Evolutionary conservation across 345 rosid genomes (phyloP).

Genomic region (Aethionema arabicum): DNA sequence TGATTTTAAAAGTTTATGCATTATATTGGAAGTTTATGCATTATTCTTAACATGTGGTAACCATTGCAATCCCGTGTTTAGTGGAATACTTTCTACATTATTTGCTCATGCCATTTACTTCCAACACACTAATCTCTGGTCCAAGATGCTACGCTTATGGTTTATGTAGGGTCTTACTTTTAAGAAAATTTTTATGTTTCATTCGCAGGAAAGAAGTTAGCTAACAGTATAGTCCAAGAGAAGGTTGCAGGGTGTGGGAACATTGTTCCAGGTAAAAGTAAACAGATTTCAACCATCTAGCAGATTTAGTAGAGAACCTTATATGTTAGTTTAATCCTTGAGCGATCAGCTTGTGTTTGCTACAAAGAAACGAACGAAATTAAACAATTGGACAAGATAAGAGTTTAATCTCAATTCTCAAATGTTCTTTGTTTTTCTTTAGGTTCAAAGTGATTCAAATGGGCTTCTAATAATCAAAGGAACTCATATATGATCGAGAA

Average conservation of each 20-base stretch:
- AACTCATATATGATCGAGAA: too few species aligned
- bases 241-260: too few species aligned
- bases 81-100: background rate
- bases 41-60: conserved; percentile 4
- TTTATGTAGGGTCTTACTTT: background rate
- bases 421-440: conserved; percentile 30
- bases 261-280: too few species aligned
- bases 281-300: too few species aligned
- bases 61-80: background rate
- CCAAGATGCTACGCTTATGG: background rate
- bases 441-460: conserved; percentile 83
- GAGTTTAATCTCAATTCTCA: too few species aligned
- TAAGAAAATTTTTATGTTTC: too few species aligned
- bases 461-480: conserved; percentile 88
- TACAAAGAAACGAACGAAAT: too few species aligned
- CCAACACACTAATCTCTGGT: background rate
- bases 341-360: too few species aligned
- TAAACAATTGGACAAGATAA: too few species aligned
- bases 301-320: too few species aligned
- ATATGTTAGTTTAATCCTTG: too few species aligned
- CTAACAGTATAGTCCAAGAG: too few species aligned
- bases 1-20: conserved; percentile 1
- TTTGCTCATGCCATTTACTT: background rate
- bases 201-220: conserved; percentile 69
- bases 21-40: background rate